Evolutionary conservation across 2,329 filamentous ascomycete genomes (phyloP).

Genomic region (Beauveria scarabaeidicola): DNA sequence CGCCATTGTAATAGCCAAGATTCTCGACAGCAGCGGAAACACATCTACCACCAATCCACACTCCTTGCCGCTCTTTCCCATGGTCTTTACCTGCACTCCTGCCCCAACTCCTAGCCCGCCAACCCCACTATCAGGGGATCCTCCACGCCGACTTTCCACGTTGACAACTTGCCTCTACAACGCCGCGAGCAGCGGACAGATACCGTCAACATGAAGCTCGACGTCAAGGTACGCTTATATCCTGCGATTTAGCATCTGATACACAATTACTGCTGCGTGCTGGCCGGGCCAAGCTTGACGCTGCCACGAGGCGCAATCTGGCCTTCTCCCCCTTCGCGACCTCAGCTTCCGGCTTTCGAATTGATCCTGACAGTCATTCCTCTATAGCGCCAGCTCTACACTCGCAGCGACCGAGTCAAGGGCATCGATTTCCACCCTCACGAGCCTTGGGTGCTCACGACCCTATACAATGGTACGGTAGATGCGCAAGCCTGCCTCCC

Average conservation of each 20-base stretch:
- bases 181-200: conserved; percentile 12
- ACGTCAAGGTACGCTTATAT: conserved; percentile 30
- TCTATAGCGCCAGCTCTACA: conserved; percentile 40
- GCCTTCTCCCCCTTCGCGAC: conserved; percentile 5
- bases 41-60: neutral
- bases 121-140: conserved; percentile 14
- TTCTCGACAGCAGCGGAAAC: neutral
- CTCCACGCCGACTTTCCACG: conserved; percentile 12
- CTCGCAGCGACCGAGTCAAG: conserved; percentile 92
- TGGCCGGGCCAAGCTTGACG: neutral
- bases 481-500: neutral
- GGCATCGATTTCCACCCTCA: conserved; percentile 94
- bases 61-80: neutral
- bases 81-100: neutral
- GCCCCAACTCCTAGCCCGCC: conserved; percentile 7
- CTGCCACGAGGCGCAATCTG: conserved; percentile 5
- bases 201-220: conserved; percentile 31
- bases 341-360: neutral
- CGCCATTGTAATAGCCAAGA: neutral
- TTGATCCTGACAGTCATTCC: neutral
- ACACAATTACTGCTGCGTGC: neutral
- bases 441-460: conserved; percentile 94
- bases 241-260: neutral
- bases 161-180: conserved; percentile 7
- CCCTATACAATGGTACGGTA: conserved; percentile 79